Base-by-base conservation (phyloP, 139 green algal genomes). In the Tetradesmus lagerheimii region DNA sequence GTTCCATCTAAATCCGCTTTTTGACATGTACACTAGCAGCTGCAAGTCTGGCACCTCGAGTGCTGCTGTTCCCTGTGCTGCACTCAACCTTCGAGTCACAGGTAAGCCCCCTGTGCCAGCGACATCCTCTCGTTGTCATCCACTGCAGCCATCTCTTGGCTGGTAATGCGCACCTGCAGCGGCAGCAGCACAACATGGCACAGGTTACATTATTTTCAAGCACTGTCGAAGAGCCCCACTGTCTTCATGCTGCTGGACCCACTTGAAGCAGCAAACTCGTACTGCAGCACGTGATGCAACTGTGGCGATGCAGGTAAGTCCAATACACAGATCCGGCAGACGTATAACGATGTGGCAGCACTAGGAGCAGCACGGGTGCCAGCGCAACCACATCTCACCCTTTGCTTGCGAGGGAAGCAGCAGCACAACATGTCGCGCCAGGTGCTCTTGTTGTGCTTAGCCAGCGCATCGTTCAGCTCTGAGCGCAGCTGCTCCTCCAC, bases 381-480 rank as follows among this genome's bases (percentile, higher is more conserved):
- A 34, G 3, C 75, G 47, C 6, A 62, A 14, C 47, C 47, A 62
- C 47, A 1, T 14, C 80, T 77, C 81, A 77, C 81, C 53, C 27
- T 20, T 37, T 77, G 62, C 47, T 67, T 39, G 9, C 57, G 57
- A 71, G 81, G 81, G 11, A 87, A 84, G 85, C 85, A 89, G 85
- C 85, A 89, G 64, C 85, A 89, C 47, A 89, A 84, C 18, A 89
- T 74, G 71, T 83, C 43, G 12, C 74, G n/a, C 85, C 71, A 84
- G 71, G 31, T 75, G 11, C 9, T 35, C 12, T 37, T 57, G 74
- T 37, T 83, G 45, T 84, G 71, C 9, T 35, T n/a, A 12, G 85
- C 85, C 43, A 89, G 71, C 38, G 45, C 74, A 57, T 75, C 85
- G 50, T 89, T 47, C 43, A 89, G 43, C 53, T 89, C 85, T 1